Evolutionary conservation across 1,139 yeast genomes (phyloP).

Genomic region (Candida sanyaensis): DNA sequence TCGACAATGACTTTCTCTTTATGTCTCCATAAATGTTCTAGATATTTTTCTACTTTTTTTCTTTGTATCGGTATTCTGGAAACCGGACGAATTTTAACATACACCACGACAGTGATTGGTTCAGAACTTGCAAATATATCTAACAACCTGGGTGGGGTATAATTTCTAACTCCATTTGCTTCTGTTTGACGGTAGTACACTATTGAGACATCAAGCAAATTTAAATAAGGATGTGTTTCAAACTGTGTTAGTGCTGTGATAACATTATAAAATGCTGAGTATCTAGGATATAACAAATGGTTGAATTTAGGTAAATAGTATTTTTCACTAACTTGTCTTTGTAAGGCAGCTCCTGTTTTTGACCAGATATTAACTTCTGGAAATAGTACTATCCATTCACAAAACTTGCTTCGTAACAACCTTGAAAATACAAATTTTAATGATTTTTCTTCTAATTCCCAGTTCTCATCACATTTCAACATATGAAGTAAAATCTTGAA

Average conservation of each 20-base stretch:
- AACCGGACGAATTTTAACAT: constrained; percentile 48
- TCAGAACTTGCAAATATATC: constrained; percentile 51
- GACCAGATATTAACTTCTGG: constrained; percentile 77
- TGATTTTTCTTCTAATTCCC: constrained; percentile 51
- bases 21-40: constrained; percentile 70
- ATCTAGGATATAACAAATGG: constrained; percentile 68
- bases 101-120: constrained; percentile 47
- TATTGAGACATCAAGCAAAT: constrained; percentile 56
- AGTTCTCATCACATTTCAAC: constrained; percentile 59
- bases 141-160: constrained; percentile 52
- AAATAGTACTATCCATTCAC: constrained; percentile 61
- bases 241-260: constrained; percentile 21
- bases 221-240: constrained; percentile 26
- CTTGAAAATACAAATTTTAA: constrained; percentile 25
- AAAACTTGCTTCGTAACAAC: constrained; percentile 26
- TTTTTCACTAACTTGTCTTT: constrained; percentile 50
- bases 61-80: constrained; percentile 54
- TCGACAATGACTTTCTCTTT: constrained; percentile 49
- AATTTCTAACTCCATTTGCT: constrained; percentile 9
- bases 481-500: constrained; percentile 41
- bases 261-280: constrained; percentile 51
- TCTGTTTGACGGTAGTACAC: constrained; percentile 32
- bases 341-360: constrained; percentile 44
- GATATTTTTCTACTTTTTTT: constrained; percentile 63
- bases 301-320: constrained; percentile 54